Base-by-base conservation (phyloP, 73 alveolate species). In the Blepharisma stoltei region DNA sequence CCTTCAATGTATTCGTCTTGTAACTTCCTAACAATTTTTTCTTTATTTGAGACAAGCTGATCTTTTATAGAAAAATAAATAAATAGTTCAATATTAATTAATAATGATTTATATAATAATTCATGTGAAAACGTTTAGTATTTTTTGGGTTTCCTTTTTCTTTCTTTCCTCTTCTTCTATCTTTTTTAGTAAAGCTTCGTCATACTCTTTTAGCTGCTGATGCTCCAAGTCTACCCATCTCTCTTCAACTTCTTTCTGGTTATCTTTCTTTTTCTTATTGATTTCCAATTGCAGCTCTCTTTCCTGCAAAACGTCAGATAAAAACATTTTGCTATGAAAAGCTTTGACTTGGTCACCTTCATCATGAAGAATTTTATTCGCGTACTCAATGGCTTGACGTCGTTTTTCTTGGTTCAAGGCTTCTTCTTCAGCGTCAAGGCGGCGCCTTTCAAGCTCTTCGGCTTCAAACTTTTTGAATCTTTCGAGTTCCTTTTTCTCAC, bases 1-100 rank as follows among this genome's bases (percentile, higher is more conserved):
- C 98, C 98, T 75, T 93, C 98, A 14, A 93, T 67, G 71, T 73
- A 84, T 43, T 88, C 92, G 55, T 93, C 96, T 81, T 93, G 92
- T 20, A 84, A 60, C 79, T 80, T 82, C 83, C 87, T 83, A 14
- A 93, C 71, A 65, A 78, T 76, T 69, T 75, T 78, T 23, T 75
- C 54, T 85, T 90, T 90, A 75, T 83, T 83, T 53, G 87, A 96
- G 50, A 86, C 69, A 37, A 93, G 86, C 79, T 93, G 95, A 32
- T 93, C 83, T 53, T 90, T 87, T n/a, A n/a, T n/a, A n/a, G n/a
- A n/a, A n/a, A n/a, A n/a, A n/a, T n/a, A n/a, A n/a, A n/a, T n/a
- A n/a, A n/a, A n/a, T n/a, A n/a, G n/a, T n/a, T n/a, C n/a, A n/a
- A n/a, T n/a, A n/a, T n/a, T n/a, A n/a, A n/a, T n/a, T n/a, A n/a